A percentile compares a stretch with the other conserved stretches of the same genome.
Evolutionary conservation across 2,329 filamentous ascomycete genomes (phyloP).

Genomic region (Zalaria sp.): DNA sequence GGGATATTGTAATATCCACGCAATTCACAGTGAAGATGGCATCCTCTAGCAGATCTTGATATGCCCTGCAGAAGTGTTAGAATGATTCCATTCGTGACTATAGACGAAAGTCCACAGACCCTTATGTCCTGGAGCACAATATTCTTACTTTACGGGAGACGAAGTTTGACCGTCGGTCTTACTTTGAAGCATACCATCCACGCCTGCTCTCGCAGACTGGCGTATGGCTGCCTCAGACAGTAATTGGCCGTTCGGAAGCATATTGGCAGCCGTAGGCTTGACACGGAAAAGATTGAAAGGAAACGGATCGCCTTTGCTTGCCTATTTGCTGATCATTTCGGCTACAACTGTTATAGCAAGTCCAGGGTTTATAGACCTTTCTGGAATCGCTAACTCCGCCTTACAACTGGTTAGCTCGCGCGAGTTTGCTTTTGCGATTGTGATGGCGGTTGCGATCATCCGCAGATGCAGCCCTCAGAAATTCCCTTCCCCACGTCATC

Average conservation of each 20-base stretch:
- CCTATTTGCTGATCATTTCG: too few relatives aligned
- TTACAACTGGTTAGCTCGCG: too few relatives aligned
- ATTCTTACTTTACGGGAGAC: not conserved
- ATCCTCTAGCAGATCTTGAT: slow-evolving; percentile 1
- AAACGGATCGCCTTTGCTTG: too few relatives aligned
- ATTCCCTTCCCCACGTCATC: not conserved
- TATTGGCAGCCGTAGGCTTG: not conserved
- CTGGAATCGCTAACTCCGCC: too few relatives aligned
- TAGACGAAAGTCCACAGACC: slow-evolving; percentile 3
- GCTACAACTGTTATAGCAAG: too few relatives aligned
- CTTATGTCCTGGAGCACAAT: not conserved
- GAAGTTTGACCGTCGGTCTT: not conserved
- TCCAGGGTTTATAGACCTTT: too few relatives aligned
- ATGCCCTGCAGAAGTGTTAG: slow-evolving; percentile 1
- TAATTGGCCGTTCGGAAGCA: not conserved
- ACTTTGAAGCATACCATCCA: not conserved
- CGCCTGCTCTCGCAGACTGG: not conserved
- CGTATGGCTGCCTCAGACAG: slow-evolving; percentile 1
- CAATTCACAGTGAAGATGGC: slow-evolving; percentile 1
- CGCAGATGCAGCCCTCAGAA: too few relatives aligned
- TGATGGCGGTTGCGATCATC: too few relatives aligned
- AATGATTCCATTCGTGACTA: not conserved
- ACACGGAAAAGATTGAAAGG: too few relatives aligned
- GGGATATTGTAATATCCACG: slow-evolving; percentile 14
- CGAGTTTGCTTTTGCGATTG: too few relatives aligned